Percentiles rank a stretch among this genome's conserved stretches.
Evolutionary conservation across 2,329 filamentous ascomycete species (phyloP).

Genomic region (Fusarium pseudonygamai): DNA sequence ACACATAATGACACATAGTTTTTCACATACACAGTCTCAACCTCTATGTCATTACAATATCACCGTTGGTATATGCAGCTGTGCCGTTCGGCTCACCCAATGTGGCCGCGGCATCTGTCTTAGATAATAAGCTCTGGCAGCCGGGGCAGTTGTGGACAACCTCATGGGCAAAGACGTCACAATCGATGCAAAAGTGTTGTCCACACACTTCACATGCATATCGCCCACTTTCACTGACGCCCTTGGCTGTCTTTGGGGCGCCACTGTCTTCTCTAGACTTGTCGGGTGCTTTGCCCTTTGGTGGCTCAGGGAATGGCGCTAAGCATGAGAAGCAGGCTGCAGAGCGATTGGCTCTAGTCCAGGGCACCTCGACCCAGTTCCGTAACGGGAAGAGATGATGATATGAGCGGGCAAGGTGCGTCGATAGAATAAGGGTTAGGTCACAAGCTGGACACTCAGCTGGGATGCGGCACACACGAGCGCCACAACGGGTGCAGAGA

Average conservation of each 20-base stretch:
- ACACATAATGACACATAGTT: not conserved
- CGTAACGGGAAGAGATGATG: slow-evolving; percentile 90
- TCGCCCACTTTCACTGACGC: slow-evolving; percentile 84
- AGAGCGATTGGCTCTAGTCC: slow-evolving; percentile 73
- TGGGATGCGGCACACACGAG: slow-evolving; percentile 89
- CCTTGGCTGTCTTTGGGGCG: slow-evolving; percentile 55
- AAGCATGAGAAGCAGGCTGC: slow-evolving; percentile 82
- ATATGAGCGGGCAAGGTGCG: slow-evolving; percentile 90
- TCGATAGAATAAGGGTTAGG: slow-evolving; percentile 92
- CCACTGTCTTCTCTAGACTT: slow-evolving; percentile 37
- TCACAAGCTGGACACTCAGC: slow-evolving; percentile 92
- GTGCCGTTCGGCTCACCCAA: slow-evolving; percentile 44
- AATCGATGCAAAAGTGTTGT: slow-evolving; percentile 97
- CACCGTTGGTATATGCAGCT: slow-evolving; percentile 49
- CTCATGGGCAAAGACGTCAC: slow-evolving; percentile 94
- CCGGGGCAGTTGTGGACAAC: slow-evolving; percentile 96
- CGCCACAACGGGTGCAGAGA: slow-evolving; percentile 85
- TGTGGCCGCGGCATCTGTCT: slow-evolving; percentile 22
- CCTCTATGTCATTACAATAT: slow-evolving; percentile 53
- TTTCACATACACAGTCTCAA: not conserved
- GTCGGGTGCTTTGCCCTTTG: slow-evolving; percentile 34
- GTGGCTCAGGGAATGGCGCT: slow-evolving; percentile 70
- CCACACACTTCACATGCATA: slow-evolving; percentile 91
- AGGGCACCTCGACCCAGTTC: slow-evolving; percentile 91
- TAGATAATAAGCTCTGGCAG: slow-evolving; percentile 67